Percentiles rank a stretch among this genome's conserved stretches.
Conservation (phyloP, 164 flowering plant species). For the Piper longum region DNA sequence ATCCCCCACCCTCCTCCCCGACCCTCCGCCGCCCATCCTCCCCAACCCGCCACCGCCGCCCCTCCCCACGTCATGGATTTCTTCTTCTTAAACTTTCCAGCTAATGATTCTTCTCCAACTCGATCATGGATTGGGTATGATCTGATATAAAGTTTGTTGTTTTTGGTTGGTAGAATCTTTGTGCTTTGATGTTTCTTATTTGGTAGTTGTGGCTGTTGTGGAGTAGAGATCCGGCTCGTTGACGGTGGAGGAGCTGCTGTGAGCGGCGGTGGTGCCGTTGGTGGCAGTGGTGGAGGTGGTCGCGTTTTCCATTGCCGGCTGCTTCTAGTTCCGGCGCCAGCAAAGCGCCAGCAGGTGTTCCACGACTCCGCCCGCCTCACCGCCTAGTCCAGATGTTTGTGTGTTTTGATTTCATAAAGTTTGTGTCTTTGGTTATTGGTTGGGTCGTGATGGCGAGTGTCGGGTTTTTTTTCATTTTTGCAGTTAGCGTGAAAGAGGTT, state of each 20-base stretch:
- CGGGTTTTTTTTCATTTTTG: conserved; percentile 4
- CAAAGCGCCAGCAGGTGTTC: conserved; percentile 1
- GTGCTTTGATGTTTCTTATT: too few relatives aligned
- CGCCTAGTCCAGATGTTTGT: conserved; percentile 19
- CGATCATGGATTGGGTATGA: too few relatives aligned
- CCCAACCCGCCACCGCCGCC: too few relatives aligned
- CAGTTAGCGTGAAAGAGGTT: conserved; percentile 69
- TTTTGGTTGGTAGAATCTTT: too few relatives aligned
- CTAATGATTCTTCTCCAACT: too few relatives aligned
- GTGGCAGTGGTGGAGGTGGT: conserved; percentile 19
- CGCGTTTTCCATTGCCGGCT: conserved; percentile 14
- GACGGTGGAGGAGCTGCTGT: conserved; percentile 20
- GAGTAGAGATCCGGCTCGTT: conserved; percentile 13
- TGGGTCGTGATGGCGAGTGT: neutral
- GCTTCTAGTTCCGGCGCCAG: conserved; percentile 16
- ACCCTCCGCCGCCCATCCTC: too few relatives aligned
- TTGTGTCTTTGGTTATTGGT: neutral
- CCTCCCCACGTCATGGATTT: too few relatives aligned
- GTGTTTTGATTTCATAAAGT: neutral
- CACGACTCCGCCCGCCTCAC: conserved; percentile 24
- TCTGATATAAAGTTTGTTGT: too few relatives aligned
- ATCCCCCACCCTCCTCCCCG: too few relatives aligned
- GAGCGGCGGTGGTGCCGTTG: conserved; percentile 24
- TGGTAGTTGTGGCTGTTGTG: neutral
- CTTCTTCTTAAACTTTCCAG: too few relatives aligned